Evolutionary conservation across 768 basidiomycete genomes (phyloP).

Genomic region (Erythrobasidium yunnanense): DNA sequence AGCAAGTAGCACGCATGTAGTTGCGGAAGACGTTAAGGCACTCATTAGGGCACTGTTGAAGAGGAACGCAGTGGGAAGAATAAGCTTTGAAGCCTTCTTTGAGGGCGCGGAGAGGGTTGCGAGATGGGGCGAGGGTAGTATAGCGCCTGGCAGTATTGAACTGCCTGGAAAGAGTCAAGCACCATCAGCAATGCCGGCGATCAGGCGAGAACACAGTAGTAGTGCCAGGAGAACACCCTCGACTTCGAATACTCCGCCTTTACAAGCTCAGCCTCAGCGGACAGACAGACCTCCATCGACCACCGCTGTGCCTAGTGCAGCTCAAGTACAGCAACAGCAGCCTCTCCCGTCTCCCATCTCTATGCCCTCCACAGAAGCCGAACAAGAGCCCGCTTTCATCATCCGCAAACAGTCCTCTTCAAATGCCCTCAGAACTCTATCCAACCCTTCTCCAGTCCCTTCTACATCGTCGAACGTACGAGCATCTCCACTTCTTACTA

Average conservation of each 20-base stretch:
- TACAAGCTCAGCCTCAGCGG: too few relatives aligned
- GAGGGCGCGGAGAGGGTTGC: slow-evolving; percentile 35
- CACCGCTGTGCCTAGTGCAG: too few relatives aligned
- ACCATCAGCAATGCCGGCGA: too few relatives aligned
- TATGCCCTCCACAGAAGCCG: slow-evolving; percentile 15
- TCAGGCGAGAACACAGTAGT: too few relatives aligned
- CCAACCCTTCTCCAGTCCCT: slow-evolving; percentile 4
- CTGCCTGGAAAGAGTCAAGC: too few relatives aligned
- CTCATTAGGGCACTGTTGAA: slow-evolving; percentile 75
- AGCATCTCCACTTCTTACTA: not conserved
- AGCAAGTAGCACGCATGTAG: slow-evolving; percentile 38
- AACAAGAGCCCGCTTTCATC: slow-evolving; percentile 22
- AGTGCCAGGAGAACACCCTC: too few relatives aligned
- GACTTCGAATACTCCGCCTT: too few relatives aligned
- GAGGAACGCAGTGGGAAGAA: slow-evolving; percentile 69
- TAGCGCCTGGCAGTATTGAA: slow-evolving; percentile 24
- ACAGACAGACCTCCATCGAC: slow-evolving; percentile 29
- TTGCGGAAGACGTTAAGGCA: slow-evolving; percentile 72
- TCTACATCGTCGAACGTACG: not conserved
- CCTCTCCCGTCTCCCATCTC: not conserved
- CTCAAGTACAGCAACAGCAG: slow-evolving; percentile 34
- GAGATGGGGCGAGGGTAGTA: slow-evolving; percentile 19
- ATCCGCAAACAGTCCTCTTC: not conserved
- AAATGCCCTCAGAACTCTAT: slow-evolving; percentile 7
- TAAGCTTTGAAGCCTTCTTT: slow-evolving; percentile 88